phyloP scores from a whole-genome alignment of 73 alveolate genomes.

The Tetrahymena borealis region DNA sequence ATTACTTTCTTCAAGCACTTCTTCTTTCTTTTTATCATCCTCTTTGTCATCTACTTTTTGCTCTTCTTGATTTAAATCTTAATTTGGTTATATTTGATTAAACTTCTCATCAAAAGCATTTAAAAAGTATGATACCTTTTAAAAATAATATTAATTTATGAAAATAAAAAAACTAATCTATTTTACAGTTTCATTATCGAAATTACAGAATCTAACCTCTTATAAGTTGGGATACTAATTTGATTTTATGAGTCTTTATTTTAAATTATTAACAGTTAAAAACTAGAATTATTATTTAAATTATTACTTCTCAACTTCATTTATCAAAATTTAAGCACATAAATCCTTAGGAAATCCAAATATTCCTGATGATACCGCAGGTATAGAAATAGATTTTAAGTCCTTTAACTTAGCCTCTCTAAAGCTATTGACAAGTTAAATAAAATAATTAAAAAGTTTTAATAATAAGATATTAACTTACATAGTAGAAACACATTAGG shows the following conservation, averaged over 20 bases:
- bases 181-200: background rate
- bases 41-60: too few relatives aligned
- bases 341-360: constrained; percentile 50
- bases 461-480: background rate
- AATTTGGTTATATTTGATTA: too few relatives aligned
- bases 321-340: constrained; percentile 50
- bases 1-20: too few relatives aligned
- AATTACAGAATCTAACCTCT: constrained; percentile 13
- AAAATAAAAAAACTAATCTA: background rate
- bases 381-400: constrained; percentile 28
- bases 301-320: constrained; percentile 1
- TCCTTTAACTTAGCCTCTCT: constrained; percentile 13
- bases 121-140: background rate
- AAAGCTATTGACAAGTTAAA: background rate
- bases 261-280: background rate
- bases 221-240: background rate
- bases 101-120: background rate
- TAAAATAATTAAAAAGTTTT: background rate
- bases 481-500: background rate
- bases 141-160: background rate
- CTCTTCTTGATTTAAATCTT: too few relatives aligned
- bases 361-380: constrained; percentile 63
- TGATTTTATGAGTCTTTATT: background rate
- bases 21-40: too few relatives aligned
- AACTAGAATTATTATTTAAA: background rate